phyloP scores from a whole-genome alignment of 371 early-diverging fungal species.

The Mortierella sp. region DNA sequence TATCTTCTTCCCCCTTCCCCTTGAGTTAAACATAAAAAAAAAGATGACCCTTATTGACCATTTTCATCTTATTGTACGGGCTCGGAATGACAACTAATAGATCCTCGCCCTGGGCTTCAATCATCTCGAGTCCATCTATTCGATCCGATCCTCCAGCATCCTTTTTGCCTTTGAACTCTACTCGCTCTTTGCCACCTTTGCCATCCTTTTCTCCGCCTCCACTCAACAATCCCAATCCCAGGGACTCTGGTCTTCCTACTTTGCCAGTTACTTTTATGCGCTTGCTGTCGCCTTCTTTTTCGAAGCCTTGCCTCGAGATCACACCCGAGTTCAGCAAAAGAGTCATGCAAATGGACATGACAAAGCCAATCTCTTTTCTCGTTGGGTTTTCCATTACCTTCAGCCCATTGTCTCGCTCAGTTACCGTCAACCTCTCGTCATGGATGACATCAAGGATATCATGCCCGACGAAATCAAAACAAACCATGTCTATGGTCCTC shows the following conservation, averaged over 20 bases:
- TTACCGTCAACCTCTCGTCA: constrained; percentile 7
- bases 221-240: not conserved
- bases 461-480: constrained; percentile 8
- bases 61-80: no score
- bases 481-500: constrained; percentile 3
- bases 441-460: constrained; percentile 16
- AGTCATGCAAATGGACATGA: constrained; percentile 10
- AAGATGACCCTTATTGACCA: no score
- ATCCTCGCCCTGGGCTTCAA: constrained; percentile 22
- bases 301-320: constrained; percentile 21
- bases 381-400: constrained; percentile 15
- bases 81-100: no score
- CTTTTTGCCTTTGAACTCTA: constrained; percentile 23
- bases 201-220: not conserved
- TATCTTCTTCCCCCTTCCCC: not conserved
- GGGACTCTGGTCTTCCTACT: not conserved
- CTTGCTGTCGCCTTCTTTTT: constrained; percentile 16
- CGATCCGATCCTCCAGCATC: constrained; percentile 21
- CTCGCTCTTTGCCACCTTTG: constrained; percentile 4
- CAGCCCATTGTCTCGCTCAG: constrained; percentile 9
- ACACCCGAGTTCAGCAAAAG: constrained; percentile 16
- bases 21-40: no score
- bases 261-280: not conserved
- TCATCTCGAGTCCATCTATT: constrained; percentile 21
- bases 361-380: constrained; percentile 21